Percentiles rank a stretch among this genome's conserved stretches.
phyloP scores from a whole-genome alignment of 805 yeast species.

The Zygotorulaspora danielsina region DNA sequence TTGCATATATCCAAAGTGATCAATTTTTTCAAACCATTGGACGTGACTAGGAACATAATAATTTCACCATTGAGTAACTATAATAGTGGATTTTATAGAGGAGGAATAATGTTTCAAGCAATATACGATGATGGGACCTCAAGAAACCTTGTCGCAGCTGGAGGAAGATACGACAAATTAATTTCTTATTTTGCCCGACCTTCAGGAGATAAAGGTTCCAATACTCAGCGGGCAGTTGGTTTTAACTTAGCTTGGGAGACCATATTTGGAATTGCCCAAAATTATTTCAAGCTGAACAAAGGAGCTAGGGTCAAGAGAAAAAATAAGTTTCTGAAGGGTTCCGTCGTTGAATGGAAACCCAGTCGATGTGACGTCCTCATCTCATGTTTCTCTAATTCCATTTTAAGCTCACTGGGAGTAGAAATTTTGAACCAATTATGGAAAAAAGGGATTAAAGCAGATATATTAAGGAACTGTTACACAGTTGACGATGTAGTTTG shows the following conservation, averaged over 20 bases:
- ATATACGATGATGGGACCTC: conserved; percentile 56
- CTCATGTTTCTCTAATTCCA: conserved; percentile 57
- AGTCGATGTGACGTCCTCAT: conserved; percentile 79
- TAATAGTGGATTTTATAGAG: conserved; percentile 70
- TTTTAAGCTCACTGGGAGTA: conserved; percentile 57
- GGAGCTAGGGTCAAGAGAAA: conserved; percentile 35
- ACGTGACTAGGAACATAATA: conserved; percentile 52
- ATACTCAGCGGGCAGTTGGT: conserved; percentile 69
- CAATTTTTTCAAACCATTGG: conserved; percentile 51
- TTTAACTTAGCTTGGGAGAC: conserved; percentile 76
- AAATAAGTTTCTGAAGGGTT: conserved; percentile 35
- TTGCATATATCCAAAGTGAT: conserved; percentile 58
- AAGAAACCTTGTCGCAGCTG: conserved; percentile 67
- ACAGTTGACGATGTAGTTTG: conserved; percentile 61
- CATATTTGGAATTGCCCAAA: conserved; percentile 48
- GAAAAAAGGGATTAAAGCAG: conserved; percentile 77
- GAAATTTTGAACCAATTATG: conserved; percentile 64
- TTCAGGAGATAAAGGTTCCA: conserved; percentile 34
- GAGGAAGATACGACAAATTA: conserved; percentile 86
- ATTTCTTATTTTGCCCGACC: conserved; percentile 63
- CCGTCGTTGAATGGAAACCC: conserved; percentile 46
- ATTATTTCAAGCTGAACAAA: conserved; percentile 40
- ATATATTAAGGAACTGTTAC: conserved; percentile 46
- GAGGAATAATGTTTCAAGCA: conserved; percentile 86
- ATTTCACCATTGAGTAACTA: conserved; percentile 82